Conservation (phyloP, 23 red algal genomes). For the Agarophyton chilense region DNA sequence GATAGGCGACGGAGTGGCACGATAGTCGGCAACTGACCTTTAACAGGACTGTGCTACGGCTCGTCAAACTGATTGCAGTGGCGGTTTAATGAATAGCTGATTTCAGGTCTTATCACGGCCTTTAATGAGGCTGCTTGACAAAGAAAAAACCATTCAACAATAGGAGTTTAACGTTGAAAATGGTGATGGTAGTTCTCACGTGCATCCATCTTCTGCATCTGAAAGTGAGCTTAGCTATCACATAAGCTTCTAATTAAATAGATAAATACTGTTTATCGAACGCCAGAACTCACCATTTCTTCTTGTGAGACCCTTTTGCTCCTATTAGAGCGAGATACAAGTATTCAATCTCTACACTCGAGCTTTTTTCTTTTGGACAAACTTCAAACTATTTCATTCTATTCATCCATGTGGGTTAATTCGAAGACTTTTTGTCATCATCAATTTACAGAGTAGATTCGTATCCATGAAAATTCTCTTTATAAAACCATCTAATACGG, state of each 20-base stretch:
- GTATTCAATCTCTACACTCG: too few species aligned
- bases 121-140: background rate
- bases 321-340: background rate
- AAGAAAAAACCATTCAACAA: background rate
- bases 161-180: background rate
- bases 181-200: background rate
- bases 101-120: background rate
- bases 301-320: background rate
- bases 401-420: too few species aligned
- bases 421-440: constrained; percentile 1
- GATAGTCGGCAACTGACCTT: background rate
- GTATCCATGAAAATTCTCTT: background rate
- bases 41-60: constrained; percentile 2
- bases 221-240: background rate
- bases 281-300: background rate
- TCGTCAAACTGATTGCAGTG: background rate
- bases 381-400: too few species aligned
- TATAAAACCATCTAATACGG: background rate
- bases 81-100: background rate
- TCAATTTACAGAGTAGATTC: background rate
- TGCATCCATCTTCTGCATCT: background rate
- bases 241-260: background rate
- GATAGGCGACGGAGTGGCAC: background rate
- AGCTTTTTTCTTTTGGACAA: too few species aligned
- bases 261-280: background rate